Percentiles rank a stretch among this genome's conserved stretches.
Evolutionary conservation across 495 filamentous ascomycete species (phyloP).

Genomic region (Pseudoneurospora amorphoporcata): DNA sequence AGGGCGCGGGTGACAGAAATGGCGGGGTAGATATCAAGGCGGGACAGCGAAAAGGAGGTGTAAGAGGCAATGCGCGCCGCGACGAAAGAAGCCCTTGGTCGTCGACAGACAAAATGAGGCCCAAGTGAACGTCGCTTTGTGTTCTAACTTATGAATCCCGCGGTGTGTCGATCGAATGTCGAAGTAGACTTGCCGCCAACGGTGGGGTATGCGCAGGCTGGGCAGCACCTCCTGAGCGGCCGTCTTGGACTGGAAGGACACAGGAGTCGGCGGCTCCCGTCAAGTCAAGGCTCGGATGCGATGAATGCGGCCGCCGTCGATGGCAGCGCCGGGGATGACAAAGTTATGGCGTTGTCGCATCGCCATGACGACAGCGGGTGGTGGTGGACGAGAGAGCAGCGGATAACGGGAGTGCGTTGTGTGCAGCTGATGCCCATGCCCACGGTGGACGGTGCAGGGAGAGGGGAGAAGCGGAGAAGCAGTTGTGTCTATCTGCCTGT

Average conservation of each 20-base stretch:
- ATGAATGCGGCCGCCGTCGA: conserved; percentile 1
- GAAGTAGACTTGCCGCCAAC: conserved; percentile 19
- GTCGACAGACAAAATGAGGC: neutral
- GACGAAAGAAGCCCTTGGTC: neutral
- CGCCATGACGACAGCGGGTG: conserved; percentile 27
- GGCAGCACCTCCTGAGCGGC: conserved; percentile 5
- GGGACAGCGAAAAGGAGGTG: neutral
- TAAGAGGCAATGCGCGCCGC: neutral
- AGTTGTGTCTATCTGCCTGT: neutral
- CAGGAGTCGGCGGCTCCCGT: neutral
- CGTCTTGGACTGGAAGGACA: conserved; percentile 1
- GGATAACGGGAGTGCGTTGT: neutral
- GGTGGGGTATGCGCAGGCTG: conserved; percentile 21
- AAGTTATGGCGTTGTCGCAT: conserved; percentile 16
- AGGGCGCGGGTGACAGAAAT: neutral
- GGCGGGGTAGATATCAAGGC: neutral
- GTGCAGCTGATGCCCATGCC: neutral
- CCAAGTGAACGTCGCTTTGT: neutral
- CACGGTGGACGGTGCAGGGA: conserved; percentile 4
- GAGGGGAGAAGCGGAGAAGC: conserved; percentile 7
- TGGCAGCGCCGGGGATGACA: conserved; percentile 3
- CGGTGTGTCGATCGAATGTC: neutral
- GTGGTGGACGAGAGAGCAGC: neutral
- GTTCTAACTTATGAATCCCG: neutral
- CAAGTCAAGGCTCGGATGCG: neutral